Percentiles rank a stretch among this genome's conserved stretches.
These are phyloP conservation scores for Lonicera japonica DNA, from an alignment of 129 eudicot genomes.

Conservation along the genomic window DNA sequence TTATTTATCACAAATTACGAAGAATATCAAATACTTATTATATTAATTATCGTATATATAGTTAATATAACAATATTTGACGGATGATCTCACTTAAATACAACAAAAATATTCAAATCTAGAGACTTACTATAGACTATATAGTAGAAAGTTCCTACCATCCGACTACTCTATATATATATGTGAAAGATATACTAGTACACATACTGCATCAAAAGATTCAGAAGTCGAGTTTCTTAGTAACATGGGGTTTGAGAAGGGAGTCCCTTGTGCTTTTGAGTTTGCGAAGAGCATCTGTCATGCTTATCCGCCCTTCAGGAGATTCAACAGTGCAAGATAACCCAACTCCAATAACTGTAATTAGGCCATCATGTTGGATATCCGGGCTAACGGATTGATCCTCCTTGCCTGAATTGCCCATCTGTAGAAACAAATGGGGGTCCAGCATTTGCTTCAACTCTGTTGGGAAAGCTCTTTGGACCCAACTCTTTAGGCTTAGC, in stretches of 20 bases:
- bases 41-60: no score
- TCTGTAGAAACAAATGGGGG: slow-evolving; percentile 16
- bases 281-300: slow-evolving; percentile 39
- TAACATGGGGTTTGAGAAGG: slow-evolving; percentile 17
- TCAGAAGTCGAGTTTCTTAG: background rate
- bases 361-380: slow-evolving; percentile 25
- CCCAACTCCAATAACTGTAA: slow-evolving; percentile 35
- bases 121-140: no score
- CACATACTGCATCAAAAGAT: no score
- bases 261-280: slow-evolving; percentile 29
- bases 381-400: slow-evolving; percentile 10
- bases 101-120: no score
- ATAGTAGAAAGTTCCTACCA: no score
- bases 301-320: slow-evolving; percentile 38
- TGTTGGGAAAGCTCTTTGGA: slow-evolving; percentile 26
- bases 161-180: no score
- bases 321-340: slow-evolving; percentile 47
- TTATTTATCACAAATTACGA: no score
- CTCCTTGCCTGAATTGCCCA: slow-evolving; percentile 4
- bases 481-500: slow-evolving; percentile 47
- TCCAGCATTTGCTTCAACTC: slow-evolving; percentile 38
- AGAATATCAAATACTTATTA: no score
- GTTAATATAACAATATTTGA: no score
- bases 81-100: no score
- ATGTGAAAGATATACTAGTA: no score